Conservation (phyloP, 176 grass and related monocot species). For the Oryza longistaminata region DNA sequence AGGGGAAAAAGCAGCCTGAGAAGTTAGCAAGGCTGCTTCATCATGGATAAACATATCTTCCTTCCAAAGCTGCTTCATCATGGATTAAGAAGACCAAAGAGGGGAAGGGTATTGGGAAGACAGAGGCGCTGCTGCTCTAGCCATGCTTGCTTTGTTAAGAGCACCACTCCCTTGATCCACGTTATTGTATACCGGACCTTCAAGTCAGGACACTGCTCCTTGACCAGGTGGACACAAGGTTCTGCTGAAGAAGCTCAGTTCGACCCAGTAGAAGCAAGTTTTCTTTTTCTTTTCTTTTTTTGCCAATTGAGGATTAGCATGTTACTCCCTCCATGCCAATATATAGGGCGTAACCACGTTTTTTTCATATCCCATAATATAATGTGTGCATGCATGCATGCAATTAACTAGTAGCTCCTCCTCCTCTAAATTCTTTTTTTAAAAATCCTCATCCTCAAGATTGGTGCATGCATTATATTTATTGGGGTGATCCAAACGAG, state of each 20-base stretch:
- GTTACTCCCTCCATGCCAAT: too few species aligned
- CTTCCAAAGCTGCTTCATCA: neutral
- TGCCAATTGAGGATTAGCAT: neutral
- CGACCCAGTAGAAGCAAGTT: too few species aligned
- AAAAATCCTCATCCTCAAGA: too few species aligned
- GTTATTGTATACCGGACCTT: neutral
- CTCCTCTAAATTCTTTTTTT: too few species aligned
- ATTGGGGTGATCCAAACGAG: too few species aligned
- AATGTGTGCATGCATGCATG: too few species aligned
- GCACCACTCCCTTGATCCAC: neutral
- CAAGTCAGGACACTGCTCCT: neutral
- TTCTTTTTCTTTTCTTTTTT: too few species aligned
- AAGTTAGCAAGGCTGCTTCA: neutral
- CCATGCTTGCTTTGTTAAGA: neutral
- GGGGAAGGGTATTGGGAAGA: neutral
- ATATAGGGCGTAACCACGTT: too few species aligned
- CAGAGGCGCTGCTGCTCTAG: neutral
- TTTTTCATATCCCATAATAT: too few species aligned
- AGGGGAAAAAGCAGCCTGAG: neutral
- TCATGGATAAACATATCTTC: neutral
- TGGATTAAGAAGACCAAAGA: neutral
- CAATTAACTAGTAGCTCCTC: too few species aligned
- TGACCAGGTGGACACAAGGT: neutral
- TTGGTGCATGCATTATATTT: too few species aligned
- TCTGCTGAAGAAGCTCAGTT: too few species aligned